phyloP scores from a whole-genome alignment of 2,329 filamentous ascomycete genomes.

The Lasiodiplodia hormozganensis region DNA sequence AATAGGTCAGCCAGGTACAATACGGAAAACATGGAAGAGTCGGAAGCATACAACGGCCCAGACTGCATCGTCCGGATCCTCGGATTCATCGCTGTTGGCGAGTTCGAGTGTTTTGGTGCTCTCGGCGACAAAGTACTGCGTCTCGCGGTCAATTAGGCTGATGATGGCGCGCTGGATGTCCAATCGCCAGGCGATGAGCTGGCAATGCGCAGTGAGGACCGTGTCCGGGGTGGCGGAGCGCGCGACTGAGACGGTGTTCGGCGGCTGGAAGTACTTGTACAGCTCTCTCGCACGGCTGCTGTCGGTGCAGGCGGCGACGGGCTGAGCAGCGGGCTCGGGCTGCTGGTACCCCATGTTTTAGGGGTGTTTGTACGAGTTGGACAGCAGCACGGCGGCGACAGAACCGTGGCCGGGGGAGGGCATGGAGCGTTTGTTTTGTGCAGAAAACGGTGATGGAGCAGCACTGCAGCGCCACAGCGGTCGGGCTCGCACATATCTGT shows the following conservation, averaged over 20 bases:
- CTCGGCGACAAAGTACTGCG: constrained; percentile 60
- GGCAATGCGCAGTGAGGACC: constrained; percentile 44
- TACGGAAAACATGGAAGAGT: background rate
- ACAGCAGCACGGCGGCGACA: background rate
- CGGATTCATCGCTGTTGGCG: constrained; percentile 42
- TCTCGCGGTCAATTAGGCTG: constrained; percentile 56
- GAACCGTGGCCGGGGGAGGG: constrained; percentile 2
- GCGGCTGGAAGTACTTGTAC: constrained; percentile 39
- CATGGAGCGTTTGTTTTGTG: constrained; percentile 4
- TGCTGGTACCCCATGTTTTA: constrained; percentile 13
- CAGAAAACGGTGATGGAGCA: background rate
- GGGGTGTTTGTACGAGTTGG: background rate
- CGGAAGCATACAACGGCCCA: constrained; percentile 42
- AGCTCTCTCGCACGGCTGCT: constrained; percentile 36
- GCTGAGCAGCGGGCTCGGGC: background rate
- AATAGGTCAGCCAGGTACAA: background rate
- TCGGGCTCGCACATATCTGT: constrained; percentile 22
- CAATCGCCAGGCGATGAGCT: constrained; percentile 47
- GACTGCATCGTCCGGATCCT: constrained; percentile 41
- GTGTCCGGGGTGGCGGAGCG: constrained; percentile 36
- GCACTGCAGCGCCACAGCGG: constrained; percentile 10
- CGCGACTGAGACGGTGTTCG: constrained; percentile 15
- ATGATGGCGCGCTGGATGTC: constrained; percentile 46
- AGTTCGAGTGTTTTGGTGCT: constrained; percentile 52
- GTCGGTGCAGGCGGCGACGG: constrained; percentile 22